Conservation (phyloP, 495 filamentous ascomycete species). For the Clavariopsis aquatica region DNA sequence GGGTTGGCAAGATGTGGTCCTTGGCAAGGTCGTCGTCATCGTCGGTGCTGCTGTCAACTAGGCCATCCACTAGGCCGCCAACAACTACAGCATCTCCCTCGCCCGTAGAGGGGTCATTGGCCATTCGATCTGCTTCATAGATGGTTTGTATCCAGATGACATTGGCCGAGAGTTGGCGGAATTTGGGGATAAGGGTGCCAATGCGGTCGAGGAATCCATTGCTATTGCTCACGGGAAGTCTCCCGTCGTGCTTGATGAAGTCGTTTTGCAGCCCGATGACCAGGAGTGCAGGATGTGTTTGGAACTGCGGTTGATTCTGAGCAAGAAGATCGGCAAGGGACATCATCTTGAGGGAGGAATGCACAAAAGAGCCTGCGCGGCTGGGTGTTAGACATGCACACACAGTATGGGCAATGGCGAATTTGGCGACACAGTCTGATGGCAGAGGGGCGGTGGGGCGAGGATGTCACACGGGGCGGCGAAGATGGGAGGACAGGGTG, state of each 20-base stretch:
- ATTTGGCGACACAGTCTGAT: constrained; percentile 4
- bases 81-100: constrained; percentile 49
- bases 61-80: constrained; percentile 35
- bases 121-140: constrained; percentile 62
- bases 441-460: not conserved
- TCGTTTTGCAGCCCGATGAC: constrained; percentile 91
- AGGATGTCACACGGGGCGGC: not conserved
- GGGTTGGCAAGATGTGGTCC: constrained; percentile 28
- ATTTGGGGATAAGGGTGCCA: constrained; percentile 64
- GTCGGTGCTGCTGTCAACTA: constrained; percentile 29
- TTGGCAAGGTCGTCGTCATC: constrained; percentile 30
- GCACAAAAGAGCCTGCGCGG: not conserved
- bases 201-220: constrained; percentile 68
- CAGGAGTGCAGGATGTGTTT: constrained; percentile 80
- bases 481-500: constrained; percentile 1
- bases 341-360: constrained; percentile 33
- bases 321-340: constrained; percentile 44
- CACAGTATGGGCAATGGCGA: not conserved
- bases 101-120: constrained; percentile 51
- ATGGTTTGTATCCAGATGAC: constrained; percentile 86
- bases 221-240: constrained; percentile 64
- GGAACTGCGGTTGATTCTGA: constrained; percentile 52
- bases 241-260: constrained; percentile 71
- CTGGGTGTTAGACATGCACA: constrained; percentile 27
- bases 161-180: constrained; percentile 71